These are phyloP conservation scores for Pyrus communis DNA, from an alignment of 306 rosid species.

Conservation along the genomic window DNA sequence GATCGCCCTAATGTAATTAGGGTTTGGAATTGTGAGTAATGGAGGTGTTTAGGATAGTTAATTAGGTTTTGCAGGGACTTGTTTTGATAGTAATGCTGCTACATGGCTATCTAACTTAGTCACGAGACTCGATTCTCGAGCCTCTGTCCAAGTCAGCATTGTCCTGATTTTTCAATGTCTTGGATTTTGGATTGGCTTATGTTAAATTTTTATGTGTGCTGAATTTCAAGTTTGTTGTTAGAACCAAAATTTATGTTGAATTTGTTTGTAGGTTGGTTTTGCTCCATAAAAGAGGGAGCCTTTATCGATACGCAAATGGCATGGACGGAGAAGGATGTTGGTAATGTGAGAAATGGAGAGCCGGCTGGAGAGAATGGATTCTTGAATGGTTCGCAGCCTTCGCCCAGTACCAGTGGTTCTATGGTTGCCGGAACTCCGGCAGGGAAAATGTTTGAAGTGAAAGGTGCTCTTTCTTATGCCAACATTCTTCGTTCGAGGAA, in stretches of 20 bases:
- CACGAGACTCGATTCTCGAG: background rate
- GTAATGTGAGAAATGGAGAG: constrained; percentile 46
- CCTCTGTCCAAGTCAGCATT: background rate
- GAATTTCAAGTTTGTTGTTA: background rate
- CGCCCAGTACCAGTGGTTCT: constrained; percentile 42
- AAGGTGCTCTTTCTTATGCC: constrained; percentile 62
- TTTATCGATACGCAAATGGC: constrained; percentile 41
- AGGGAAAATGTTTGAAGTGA: constrained; percentile 44
- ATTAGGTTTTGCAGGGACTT: background rate
- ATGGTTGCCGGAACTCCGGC: constrained; percentile 16
- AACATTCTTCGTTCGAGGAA: constrained; percentile 80
- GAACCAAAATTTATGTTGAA: background rate
- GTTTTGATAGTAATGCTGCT: background rate
- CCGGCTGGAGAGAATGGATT: constrained; percentile 64
- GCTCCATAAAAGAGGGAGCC: constrained; percentile 24
- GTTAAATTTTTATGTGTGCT: background rate
- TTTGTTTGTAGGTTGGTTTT: constrained; percentile 9
- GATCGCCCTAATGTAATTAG: constrained; percentile 1
- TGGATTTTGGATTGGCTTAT: background rate
- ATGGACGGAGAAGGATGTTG: constrained; percentile 48
- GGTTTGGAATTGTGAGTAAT: background rate
- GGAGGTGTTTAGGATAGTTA: background rate
- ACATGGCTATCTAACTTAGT: background rate
- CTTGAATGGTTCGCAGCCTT: constrained; percentile 42
- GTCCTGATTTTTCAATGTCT: background rate